phyloP scores from a whole-genome alignment of 2,329 filamentous ascomycete species.

The Clarireedia sp. region DNA sequence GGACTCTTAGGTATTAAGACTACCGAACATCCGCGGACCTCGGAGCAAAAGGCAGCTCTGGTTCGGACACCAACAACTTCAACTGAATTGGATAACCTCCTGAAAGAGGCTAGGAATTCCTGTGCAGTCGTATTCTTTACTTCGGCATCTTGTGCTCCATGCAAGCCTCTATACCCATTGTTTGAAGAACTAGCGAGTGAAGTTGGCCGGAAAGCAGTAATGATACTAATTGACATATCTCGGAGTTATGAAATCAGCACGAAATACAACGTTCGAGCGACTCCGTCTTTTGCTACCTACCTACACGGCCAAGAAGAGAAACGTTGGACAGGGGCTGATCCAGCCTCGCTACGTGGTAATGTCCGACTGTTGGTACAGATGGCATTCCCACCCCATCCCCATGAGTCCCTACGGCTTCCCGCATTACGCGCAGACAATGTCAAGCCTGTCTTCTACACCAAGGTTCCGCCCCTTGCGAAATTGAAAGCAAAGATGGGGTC shows the following conservation, averaged over 20 bases:
- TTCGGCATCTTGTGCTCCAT: constrained; percentile 76
- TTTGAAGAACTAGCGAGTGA: constrained; percentile 76
- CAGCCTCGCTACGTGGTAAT: constrained; percentile 58
- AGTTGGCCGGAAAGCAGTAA: constrained; percentile 54
- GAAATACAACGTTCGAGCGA: constrained; percentile 63
- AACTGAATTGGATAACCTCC: constrained; percentile 50
- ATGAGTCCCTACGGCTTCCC: constrained; percentile 63
- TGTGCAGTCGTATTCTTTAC: constrained; percentile 89
- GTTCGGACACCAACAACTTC: constrained; percentile 57
- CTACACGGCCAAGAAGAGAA: constrained; percentile 67
- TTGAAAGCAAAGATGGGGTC: constrained; percentile 69
- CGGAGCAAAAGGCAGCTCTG: constrained; percentile 30
- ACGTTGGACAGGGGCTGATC: constrained; percentile 73
- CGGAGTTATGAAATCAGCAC: constrained; percentile 54
- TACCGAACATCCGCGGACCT: constrained; percentile 11
- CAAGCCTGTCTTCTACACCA: constrained; percentile 61
- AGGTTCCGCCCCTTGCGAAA: constrained; percentile 76
- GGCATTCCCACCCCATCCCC: constrained; percentile 68
- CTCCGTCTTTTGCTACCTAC: constrained; percentile 85
- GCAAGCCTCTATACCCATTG: constrained; percentile 71
- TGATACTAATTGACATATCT: constrained; percentile 79
- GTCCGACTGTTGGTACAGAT: constrained; percentile 67
- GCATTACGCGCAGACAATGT: constrained; percentile 56
- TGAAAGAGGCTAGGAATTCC: constrained; percentile 52
- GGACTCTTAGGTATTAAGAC: constrained; percentile 25